These are phyloP conservation scores for Podila epigama DNA, from an alignment of 192 early-diverging fungal genomes.

Conservation along the genomic window DNA sequence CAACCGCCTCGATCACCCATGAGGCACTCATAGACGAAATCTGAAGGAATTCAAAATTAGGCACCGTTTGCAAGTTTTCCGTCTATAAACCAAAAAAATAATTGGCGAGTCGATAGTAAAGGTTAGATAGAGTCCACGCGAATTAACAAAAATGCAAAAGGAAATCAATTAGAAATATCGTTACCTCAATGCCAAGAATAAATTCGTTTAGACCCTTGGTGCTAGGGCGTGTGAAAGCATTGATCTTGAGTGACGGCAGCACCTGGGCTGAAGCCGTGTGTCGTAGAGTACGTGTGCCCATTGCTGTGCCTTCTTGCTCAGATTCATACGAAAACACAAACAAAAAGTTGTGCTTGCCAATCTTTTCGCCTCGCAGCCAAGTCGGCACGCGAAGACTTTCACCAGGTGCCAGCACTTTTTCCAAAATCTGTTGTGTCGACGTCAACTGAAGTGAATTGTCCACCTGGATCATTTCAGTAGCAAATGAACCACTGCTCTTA, in stretches of 20 bases:
- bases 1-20: conserved; percentile 71
- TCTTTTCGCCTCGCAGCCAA: conserved; percentile 92
- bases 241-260: conserved; percentile 88
- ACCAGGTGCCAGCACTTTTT: conserved; percentile 65
- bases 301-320: conserved; percentile 68
- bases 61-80: conserved; percentile 73
- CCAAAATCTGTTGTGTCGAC: conserved; percentile 22
- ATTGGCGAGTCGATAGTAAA: no score
- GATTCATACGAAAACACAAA: conserved; percentile 87
- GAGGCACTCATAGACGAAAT: conserved; percentile 73
- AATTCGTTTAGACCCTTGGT: conserved; percentile 79
- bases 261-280: conserved; percentile 71
- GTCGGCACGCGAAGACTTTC: conserved; percentile 77
- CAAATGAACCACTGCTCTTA: conserved; percentile 18
- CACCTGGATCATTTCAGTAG: conserved; percentile 25
- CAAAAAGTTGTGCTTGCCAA: conserved; percentile 82
- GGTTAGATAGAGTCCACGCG: no score
- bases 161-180: no score
- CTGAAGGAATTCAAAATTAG: conserved; percentile 70
- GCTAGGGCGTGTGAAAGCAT: conserved; percentile 92
- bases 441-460: conserved; percentile 59
- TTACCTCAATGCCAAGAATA: conserved; percentile 90
- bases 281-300: conserved; percentile 71
- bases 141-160: no score
- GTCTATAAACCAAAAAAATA: conserved; percentile 54